Percentiles rank a stretch among this genome's conserved stretches.
phyloP scores from a whole-genome alignment of 768 basidiomycete genomes.

The Russula earlei region DNA sequence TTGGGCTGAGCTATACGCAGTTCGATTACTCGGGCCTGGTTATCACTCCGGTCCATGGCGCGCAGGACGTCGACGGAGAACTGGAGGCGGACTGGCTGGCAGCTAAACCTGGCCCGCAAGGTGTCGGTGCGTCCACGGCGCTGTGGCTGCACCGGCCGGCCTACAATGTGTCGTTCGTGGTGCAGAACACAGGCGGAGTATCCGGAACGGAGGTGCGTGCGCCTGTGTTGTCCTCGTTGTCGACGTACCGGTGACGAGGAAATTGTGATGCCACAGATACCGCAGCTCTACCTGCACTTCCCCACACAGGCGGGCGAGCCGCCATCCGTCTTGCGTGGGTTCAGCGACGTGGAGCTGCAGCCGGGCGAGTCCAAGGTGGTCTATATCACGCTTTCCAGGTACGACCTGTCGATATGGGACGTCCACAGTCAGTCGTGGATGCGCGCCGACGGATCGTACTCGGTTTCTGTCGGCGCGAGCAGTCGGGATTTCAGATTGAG shows the following conservation, averaged over 20 bases:
- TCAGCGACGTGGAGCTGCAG: conserved; percentile 20
- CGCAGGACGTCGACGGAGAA: conserved; percentile 29
- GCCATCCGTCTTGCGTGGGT: conserved; percentile 45
- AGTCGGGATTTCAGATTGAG: conserved; percentile 15
- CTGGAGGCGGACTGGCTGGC: conserved; percentile 47
- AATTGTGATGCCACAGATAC: conserved; percentile 36
- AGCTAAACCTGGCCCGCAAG: conserved; percentile 45
- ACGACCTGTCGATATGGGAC: conserved; percentile 28
- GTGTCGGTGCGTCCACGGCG: conserved; percentile 50
- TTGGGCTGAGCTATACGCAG: conserved; percentile 76
- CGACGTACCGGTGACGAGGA: neutral
- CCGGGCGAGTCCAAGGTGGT: conserved; percentile 20
- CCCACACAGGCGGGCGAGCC: conserved; percentile 57
- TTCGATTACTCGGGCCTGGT: conserved; percentile 62
- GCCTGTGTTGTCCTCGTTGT: too few relatives aligned
- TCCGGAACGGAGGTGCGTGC: conserved; percentile 50
- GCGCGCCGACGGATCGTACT: conserved; percentile 26
- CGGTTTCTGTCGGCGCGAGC: conserved; percentile 26
- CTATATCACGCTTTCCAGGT: conserved; percentile 19
- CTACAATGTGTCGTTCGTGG: conserved; percentile 50
- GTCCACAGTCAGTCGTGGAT: conserved; percentile 29
- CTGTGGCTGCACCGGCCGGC: conserved; percentile 64
- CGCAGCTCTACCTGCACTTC: conserved; percentile 69
- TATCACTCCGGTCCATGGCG: conserved; percentile 31
- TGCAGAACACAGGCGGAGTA: conserved; percentile 54